A percentile compares a stretch with the other conserved stretches of the same genome.
Conservation (phyloP, 805 yeast species). For the Wickerhamiella cacticola region DNA sequence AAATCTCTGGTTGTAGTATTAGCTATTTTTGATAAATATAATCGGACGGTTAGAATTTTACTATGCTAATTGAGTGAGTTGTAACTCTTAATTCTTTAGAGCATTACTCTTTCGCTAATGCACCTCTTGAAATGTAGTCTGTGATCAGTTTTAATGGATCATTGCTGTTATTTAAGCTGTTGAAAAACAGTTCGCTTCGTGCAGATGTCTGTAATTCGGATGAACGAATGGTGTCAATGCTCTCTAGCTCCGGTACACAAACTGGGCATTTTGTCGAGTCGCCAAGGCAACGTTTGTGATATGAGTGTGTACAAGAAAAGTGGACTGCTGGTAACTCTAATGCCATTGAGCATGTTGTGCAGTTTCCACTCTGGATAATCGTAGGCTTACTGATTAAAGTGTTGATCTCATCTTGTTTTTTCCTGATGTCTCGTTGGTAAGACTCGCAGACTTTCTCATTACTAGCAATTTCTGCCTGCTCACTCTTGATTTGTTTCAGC, state of each 20-base stretch:
- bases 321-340: conserved; percentile 71
- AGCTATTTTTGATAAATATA: too few species aligned
- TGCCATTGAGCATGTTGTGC: conserved; percentile 51
- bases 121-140: conserved; percentile 82
- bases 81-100: not conserved
- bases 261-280: conserved; percentile 49
- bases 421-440: conserved; percentile 53
- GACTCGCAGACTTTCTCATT: conserved; percentile 54
- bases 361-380: conserved; percentile 49
- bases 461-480: conserved; percentile 53
- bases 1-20: too few species aligned
- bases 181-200: conserved; percentile 51
- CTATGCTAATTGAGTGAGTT: not conserved
- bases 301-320: conserved; percentile 77
- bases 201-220: conserved; percentile 47
- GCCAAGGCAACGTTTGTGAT: conserved; percentile 63
- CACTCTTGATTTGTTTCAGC: conserved; percentile 45
- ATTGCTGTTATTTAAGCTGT: conserved; percentile 38
- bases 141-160: conserved; percentile 65
- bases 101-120: conserved; percentile 32
- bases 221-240: conserved; percentile 43
- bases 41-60: too few species aligned
- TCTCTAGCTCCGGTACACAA: conserved; percentile 62
- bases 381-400: conserved; percentile 38
- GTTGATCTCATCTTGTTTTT: conserved; percentile 42